Percentiles rank a stretch among this genome's conserved stretches.
Conservation (phyloP, 2,329 filamentous ascomycete genomes). For the Bisporella sp. region DNA sequence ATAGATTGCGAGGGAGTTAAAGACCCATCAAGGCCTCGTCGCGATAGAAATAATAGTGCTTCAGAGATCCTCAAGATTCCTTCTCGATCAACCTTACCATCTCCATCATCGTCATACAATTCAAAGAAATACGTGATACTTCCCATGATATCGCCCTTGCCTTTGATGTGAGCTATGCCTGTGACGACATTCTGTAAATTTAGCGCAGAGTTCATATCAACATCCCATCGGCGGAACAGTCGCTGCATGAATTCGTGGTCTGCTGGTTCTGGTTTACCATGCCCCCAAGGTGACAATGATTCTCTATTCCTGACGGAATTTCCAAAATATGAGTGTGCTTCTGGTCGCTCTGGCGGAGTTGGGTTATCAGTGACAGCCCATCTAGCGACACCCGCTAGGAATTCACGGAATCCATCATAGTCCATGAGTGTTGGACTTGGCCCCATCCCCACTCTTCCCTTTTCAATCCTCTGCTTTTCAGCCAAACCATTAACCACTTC, state of each 20-base stretch:
- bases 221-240: constrained; percentile 84
- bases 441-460: constrained; percentile 80
- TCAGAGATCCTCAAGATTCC: constrained; percentile 94
- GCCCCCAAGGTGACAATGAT: constrained; percentile 44
- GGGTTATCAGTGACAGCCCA: constrained; percentile 92
- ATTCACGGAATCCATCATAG: constrained; percentile 92
- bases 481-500: constrained; percentile 34
- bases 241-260: constrained; percentile 93
- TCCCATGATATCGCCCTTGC: constrained; percentile 92
- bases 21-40: constrained; percentile 74
- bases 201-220: constrained; percentile 66
- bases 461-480: constrained; percentile 56
- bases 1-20: constrained; percentile 58
- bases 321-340: constrained; percentile 54
- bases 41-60: constrained; percentile 83
- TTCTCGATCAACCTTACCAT: constrained; percentile 89
- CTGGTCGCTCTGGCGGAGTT: constrained; percentile 43
- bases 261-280: constrained; percentile 60
- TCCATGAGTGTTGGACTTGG: constrained; percentile 93
- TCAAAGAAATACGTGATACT: constrained; percentile 98
- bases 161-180: constrained; percentile 85
- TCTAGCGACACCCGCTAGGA: constrained; percentile 79
- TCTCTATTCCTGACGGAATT: constrained; percentile 41
- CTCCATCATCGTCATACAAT: constrained; percentile 86
- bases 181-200: constrained; percentile 88